Evolutionary conservation across 441 rosid genomes (phyloP).

Genomic region (Populus hybrid): DNA sequence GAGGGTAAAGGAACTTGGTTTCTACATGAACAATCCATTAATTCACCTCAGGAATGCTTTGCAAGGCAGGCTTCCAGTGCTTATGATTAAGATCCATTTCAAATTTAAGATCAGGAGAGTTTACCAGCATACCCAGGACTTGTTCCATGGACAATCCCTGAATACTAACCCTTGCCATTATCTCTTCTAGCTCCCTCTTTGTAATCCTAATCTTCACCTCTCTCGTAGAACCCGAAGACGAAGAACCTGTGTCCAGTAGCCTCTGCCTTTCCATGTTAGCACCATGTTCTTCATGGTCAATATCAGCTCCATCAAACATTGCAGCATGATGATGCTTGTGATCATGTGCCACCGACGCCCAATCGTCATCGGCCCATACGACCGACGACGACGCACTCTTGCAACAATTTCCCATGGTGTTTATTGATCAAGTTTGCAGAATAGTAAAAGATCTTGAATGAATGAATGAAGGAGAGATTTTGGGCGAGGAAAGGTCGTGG

Average conservation of each 20-base stretch:
- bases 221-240: slow-evolving; percentile 4
- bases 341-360: slow-evolving; percentile 23
- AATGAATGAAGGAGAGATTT: not conserved
- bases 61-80: slow-evolving; percentile 47
- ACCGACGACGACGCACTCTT: slow-evolving; percentile 5
- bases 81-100: slow-evolving; percentile 18
- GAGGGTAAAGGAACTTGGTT: not conserved
- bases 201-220: slow-evolving; percentile 54
- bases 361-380: slow-evolving; percentile 41
- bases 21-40: not conserved
- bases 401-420: slow-evolving; percentile 49
- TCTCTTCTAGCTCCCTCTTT: slow-evolving; percentile 47
- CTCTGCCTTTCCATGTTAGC: slow-evolving; percentile 16
- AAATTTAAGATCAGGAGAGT: not conserved
- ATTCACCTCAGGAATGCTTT: slow-evolving; percentile 48
- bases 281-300: not conserved
- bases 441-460: not conserved
- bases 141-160: slow-evolving; percentile 40
- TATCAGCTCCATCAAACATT: not conserved
- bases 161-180: slow-evolving; percentile 29
- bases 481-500: not conserved
- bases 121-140: slow-evolving; percentile 24
- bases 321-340: not conserved
- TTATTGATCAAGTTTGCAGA: not conserved
- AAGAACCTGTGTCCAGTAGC: slow-evolving; percentile 8